Evolutionary conservation across 2,329 filamentous ascomycete species (phyloP).

Genomic region (Aspergillus carbonarius): DNA sequence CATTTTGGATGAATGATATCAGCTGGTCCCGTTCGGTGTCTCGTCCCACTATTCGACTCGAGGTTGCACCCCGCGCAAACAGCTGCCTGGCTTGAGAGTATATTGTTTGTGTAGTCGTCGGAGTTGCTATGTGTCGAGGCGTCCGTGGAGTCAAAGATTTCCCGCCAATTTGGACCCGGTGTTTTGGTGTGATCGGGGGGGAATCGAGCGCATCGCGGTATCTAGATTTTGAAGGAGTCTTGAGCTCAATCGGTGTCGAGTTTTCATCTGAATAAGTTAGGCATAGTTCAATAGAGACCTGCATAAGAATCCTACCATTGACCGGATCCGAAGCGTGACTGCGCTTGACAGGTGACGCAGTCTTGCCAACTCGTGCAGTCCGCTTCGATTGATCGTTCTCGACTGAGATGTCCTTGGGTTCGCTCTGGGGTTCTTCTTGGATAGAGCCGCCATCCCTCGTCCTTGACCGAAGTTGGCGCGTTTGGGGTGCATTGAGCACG

Average conservation of each 20-base stretch:
- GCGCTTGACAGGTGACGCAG: conserved; percentile 49
- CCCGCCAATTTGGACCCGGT: conserved; percentile 74
- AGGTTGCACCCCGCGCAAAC: conserved; percentile 76
- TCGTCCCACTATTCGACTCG: conserved; percentile 73
- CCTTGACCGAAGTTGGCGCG: conserved; percentile 37
- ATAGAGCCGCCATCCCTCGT: conserved; percentile 29
- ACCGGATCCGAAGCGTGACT: conserved; percentile 43
- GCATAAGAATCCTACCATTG: conserved; percentile 30
- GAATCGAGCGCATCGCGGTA: conserved; percentile 72
- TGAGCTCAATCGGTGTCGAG: conserved; percentile 40
- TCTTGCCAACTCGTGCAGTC: conserved; percentile 42
- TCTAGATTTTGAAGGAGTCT: conserved; percentile 56
- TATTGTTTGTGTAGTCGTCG: conserved; percentile 64
- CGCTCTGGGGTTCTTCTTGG: conserved; percentile 30
- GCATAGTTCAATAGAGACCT: neutral
- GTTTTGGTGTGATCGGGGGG: conserved; percentile 75
- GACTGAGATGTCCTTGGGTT: conserved; percentile 23
- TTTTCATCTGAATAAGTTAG: conserved; percentile 44
- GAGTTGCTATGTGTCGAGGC: conserved; percentile 71
- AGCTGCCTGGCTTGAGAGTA: conserved; percentile 86
- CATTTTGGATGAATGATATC: conserved; percentile 65
- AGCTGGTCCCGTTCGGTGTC: conserved; percentile 69
- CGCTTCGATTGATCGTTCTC: conserved; percentile 50
- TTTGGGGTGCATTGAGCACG: conserved; percentile 24
- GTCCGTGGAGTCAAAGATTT: conserved; percentile 76